Evolutionary conservation across 352 stramenopile species (phyloP).

Genomic region (Globisporangium lucens): DNA sequence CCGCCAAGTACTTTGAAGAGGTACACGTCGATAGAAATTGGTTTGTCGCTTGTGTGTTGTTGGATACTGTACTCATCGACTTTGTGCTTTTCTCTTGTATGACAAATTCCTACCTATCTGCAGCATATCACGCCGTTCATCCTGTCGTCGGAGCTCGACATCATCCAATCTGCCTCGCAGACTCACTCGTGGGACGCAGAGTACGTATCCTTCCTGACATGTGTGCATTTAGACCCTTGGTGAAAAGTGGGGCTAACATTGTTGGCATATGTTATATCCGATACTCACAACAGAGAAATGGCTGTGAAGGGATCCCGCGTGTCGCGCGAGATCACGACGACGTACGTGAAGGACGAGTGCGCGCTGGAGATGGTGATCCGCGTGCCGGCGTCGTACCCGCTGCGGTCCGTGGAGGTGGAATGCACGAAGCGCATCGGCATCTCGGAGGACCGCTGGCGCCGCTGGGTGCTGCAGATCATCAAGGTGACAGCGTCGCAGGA

Average conservation of each 20-base stretch:
- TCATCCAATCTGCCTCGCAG: constrained; percentile 65
- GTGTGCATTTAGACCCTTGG: neutral
- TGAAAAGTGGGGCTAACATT: neutral
- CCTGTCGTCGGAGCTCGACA: constrained; percentile 65
- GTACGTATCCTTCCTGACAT: constrained; percentile 26
- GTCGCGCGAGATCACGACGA: constrained; percentile 87
- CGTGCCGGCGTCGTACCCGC: constrained; percentile 85
- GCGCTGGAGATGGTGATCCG: constrained; percentile 89
- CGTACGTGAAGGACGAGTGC: constrained; percentile 93
- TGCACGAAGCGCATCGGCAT: constrained; percentile 91
- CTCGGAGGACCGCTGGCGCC: constrained; percentile 87
- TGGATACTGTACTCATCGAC: constrained; percentile 4
- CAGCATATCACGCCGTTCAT: constrained; percentile 79
- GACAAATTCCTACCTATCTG: neutral
- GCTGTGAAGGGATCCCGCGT: constrained; percentile 84
- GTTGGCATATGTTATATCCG: neutral
- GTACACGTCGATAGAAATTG: constrained; percentile 21
- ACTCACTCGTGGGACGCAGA: constrained; percentile 62
- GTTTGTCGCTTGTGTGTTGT: neutral
- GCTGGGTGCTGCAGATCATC: constrained; percentile 93
- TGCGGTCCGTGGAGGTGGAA: constrained; percentile 89
- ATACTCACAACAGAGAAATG: constrained; percentile 53
- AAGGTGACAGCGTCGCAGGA: constrained; percentile 87
- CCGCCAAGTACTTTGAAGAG: constrained; percentile 87
- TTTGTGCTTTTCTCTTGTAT: neutral